Evolutionary conservation across 2,329 filamentous ascomycete genomes (phyloP), one percentile per base, ranked within the genome.

Genomic region (Taxawa tesnikishii): DNA sequence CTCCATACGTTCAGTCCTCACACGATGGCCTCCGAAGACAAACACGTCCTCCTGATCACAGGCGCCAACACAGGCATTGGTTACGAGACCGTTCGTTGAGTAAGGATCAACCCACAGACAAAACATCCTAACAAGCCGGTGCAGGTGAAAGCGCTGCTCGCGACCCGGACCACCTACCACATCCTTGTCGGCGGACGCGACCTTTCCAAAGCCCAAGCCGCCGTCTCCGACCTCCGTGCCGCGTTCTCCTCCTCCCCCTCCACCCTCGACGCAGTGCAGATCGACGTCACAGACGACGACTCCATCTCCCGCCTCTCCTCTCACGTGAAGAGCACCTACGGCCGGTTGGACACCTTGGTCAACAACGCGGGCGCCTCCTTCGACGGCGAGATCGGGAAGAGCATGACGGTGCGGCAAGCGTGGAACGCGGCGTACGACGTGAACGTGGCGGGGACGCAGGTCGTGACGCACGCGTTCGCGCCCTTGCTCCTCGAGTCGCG

Each of bases 301-400:
- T 70, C 66, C 0, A 72, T 77, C 37, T 39, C 59, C 2, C 46
- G 48, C 3, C 64, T 65, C 0, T 61, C 60, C 37, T 51, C 63
- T 15, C 34, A 52, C 1, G 52, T 77, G 11, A 28, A 53, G 12
- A 38, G 44, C n/a, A 54, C 52, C 11, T 57, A 56, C 38, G 65
- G 62, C 10, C 56, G 48, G 10, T 24, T 76, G 2, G 70, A 76
- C 30, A 49, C 56, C 2, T 56, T 76, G 1, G 47, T 76, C 36
- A 75, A 75, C 50, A 75, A 76, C 33, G 72, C 65, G 0, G 70
- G 67, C 59, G 50, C 51, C 18, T 45, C 45, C n/a, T 63, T 64
- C 40, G 68, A 73, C 37, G 14, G 14, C 3, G 38, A 58, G 4
- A 45, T 56, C 34, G 31, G 37, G 3, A 14, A 36, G 9, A 39